phyloP scores from a whole-genome alignment of 164 flowering plant species.

The Umbellularia californica region DNA sequence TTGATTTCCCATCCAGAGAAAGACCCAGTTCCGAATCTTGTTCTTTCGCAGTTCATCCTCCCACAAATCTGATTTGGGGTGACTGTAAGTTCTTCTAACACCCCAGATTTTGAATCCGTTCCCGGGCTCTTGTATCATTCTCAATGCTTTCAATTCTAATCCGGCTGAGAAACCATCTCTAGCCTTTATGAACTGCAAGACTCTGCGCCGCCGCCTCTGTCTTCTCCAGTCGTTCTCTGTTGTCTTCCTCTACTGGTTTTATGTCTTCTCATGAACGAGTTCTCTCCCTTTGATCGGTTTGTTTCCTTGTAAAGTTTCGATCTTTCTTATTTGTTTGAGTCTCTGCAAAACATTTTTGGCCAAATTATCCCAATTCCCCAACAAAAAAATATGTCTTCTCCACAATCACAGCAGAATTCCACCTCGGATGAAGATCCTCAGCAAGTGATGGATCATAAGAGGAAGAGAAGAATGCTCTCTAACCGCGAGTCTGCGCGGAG shows the following conservation, averaged over 20 bases:
- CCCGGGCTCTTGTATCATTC: slow-evolving; percentile 5
- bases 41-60: neutral
- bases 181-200: slow-evolving; percentile 29
- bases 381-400: neutral
- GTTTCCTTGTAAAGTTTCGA: too few relatives aligned
- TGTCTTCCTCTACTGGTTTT: slow-evolving; percentile 66
- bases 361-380: neutral
- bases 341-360: neutral
- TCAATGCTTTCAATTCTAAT: slow-evolving; percentile 12
- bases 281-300: neutral
- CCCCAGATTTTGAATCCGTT: neutral
- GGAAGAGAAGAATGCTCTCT: slow-evolving; percentile 55
- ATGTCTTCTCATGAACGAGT: slow-evolving; percentile 42
- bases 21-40: neutral
- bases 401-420: neutral
- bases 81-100: neutral
- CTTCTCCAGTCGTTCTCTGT: slow-evolving; percentile 65
- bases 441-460: slow-evolving; percentile 40
- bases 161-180: slow-evolving; percentile 12
- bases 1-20: neutral
- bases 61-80: neutral
- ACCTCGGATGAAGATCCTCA: slow-evolving; percentile 26
- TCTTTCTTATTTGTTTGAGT: neutral
- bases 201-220: slow-evolving; percentile 31
- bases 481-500: slow-evolving; percentile 66